Evolutionary conservation across 2,329 filamentous ascomycete species (phyloP).

Genomic region (Aureobasidium subglaciale): DNA sequence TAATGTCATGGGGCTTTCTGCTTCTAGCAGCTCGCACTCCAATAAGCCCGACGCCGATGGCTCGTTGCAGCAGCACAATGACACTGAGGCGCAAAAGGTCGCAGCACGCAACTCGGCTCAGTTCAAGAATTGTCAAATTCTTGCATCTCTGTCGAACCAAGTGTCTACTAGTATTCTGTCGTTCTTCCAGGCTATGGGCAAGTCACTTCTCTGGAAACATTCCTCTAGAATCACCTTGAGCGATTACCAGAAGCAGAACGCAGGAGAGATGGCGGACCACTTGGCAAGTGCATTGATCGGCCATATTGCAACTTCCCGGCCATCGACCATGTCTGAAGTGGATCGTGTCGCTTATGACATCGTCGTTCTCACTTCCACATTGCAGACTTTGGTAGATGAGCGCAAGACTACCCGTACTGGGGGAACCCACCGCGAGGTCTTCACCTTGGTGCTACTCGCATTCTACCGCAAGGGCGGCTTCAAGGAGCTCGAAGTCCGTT

Average conservation of each 20-base stretch:
- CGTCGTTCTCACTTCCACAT: constrained; percentile 68
- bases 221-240: constrained; percentile 43
- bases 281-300: constrained; percentile 64
- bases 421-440: constrained; percentile 34
- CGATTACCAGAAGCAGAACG: constrained; percentile 53
- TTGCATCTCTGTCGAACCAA: constrained; percentile 70
- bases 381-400: constrained; percentile 69
- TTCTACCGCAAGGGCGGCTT: constrained; percentile 81
- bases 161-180: constrained; percentile 74
- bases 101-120: constrained; percentile 23
- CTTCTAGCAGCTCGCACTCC: neutral
- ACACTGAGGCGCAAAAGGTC: neutral
- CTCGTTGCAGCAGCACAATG: neutral
- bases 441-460: constrained; percentile 72
- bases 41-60: neutral
- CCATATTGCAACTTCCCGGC: constrained; percentile 31
- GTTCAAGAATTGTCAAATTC: constrained; percentile 70
- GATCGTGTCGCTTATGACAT: constrained; percentile 62
- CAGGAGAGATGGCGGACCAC: constrained; percentile 55
- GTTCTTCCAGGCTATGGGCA: constrained; percentile 80
- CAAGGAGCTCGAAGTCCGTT: constrained; percentile 55
- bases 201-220: constrained; percentile 68
- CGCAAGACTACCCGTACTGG: constrained; percentile 42
- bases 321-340: constrained; percentile 3
- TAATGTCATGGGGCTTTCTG: constrained; percentile 28